Evolutionary conservation across 208 protist species (phyloP).

Genomic region (Willaertia magna): DNA sequence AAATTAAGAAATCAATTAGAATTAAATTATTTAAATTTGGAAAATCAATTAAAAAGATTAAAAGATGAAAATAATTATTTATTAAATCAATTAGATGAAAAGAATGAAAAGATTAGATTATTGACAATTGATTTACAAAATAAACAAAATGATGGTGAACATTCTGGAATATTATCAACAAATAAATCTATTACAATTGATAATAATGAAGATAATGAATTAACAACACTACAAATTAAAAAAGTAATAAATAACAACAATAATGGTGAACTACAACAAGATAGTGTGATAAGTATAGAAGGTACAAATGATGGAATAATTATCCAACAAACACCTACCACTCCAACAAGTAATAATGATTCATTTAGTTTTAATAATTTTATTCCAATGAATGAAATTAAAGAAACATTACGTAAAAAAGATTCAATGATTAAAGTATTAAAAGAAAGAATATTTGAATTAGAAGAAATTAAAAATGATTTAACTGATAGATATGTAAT

Average conservation of each 20-base stretch:
- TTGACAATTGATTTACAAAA: neutral
- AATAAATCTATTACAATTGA: no score
- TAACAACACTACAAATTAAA: no score
- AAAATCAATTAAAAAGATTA: neutral
- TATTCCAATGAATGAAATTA: neutral
- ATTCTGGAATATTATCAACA: no score
- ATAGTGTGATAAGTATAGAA: no score
- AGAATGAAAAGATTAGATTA: neutral
- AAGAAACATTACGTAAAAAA: neutral
- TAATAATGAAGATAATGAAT: no score
- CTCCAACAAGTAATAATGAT: no score
- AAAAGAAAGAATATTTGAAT: neutral
- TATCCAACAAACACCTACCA: no score
- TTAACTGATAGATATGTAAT: neutral
- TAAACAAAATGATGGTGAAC: no score
- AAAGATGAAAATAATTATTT: neutral
- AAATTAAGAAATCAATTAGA: neutral
- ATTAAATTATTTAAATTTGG: neutral
- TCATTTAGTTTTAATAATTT: no score
- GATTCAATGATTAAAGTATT: neutral
- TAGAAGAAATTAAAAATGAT: neutral
- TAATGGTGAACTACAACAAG: no score
- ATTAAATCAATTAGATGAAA: neutral
- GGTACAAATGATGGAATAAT: no score
- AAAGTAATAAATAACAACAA: no score